These are phyloP conservation scores for Discostella pseudostelligera DNA, from an alignment of 108 stramenopile species.

Conservation along the genomic window DNA sequence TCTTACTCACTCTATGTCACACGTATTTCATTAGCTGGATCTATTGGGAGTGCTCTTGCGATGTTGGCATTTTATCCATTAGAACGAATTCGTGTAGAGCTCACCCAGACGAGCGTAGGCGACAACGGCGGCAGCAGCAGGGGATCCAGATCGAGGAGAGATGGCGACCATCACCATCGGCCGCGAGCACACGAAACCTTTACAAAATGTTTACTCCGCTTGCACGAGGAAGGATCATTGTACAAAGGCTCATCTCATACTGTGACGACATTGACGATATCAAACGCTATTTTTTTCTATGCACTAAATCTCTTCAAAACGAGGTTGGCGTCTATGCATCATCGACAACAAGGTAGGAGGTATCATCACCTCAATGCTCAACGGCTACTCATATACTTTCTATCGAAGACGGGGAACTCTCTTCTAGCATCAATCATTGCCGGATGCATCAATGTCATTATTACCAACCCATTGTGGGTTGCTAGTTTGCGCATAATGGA, in stretches of 20 bases:
- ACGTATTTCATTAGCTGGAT: slow-evolving; percentile 41
- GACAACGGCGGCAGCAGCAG: neutral
- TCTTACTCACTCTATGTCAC: neutral
- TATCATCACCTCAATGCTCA: neutral
- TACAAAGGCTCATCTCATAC: slow-evolving; percentile 73
- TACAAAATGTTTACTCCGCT: slow-evolving; percentile 46
- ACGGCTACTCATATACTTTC: neutral
- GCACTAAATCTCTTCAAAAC: slow-evolving; percentile 51
- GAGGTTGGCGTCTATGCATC: slow-evolving; percentile 21
- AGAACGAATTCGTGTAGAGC: slow-evolving; percentile 69
- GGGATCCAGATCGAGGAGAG: neutral
- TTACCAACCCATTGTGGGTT: slow-evolving; percentile 88
- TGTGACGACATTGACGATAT: slow-evolving; percentile 60
- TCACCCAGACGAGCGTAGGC: slow-evolving; percentile 37
- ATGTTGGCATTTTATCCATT: slow-evolving; percentile 73
- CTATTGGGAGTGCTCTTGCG: slow-evolving; percentile 71
- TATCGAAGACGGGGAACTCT: slow-evolving; percentile 35
- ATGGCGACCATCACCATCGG: neutral
- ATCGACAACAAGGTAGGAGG: slow-evolving; percentile 4
- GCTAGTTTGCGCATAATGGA: slow-evolving; percentile 71
- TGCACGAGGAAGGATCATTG: slow-evolving; percentile 49
- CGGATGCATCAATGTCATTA: slow-evolving; percentile 70
- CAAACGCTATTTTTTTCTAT: slow-evolving; percentile 79
- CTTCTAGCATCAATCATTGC: slow-evolving; percentile 65
- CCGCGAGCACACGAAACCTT: slow-evolving; percentile 29